Conservation (phyloP, 768 basidiomycete species). For the Filobasidium wieringae region DNA sequence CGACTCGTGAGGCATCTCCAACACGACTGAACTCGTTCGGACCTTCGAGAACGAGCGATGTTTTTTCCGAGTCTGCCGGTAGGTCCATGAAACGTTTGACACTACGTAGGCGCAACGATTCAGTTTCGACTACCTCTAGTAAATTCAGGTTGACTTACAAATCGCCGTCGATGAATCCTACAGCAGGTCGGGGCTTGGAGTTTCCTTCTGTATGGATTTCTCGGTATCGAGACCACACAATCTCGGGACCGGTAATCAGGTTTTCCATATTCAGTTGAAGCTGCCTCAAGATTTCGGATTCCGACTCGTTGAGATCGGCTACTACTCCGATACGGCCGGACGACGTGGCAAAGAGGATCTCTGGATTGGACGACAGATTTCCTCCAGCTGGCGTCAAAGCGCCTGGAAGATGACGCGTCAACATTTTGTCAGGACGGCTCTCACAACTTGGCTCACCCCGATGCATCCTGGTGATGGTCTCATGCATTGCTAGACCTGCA, state of each 20-base stretch:
- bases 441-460: conserved; percentile 16
- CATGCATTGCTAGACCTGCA: conserved; percentile 32
- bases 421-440: background rate
- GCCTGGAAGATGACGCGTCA: background rate
- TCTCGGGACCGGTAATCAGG: conserved; percentile 21
- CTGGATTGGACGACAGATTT: conserved; percentile 20
- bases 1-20: background rate
- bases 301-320: conserved; percentile 25
- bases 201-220: conserved; percentile 15
- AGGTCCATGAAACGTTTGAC: conserved; percentile 31
- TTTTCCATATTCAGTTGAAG: conserved; percentile 35
- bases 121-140: background rate
- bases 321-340: conserved; percentile 33
- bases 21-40: conserved; percentile 13
- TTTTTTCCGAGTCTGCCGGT: conserved; percentile 15
- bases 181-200: conserved; percentile 18
- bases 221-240: conserved; percentile 19
- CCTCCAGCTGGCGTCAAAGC: background rate
- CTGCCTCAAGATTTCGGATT: conserved; percentile 24
- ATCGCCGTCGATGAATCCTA: conserved; percentile 37
- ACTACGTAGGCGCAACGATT: conserved; percentile 12
- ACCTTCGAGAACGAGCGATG: conserved; percentile 5
- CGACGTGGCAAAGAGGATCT: conserved; percentile 28
- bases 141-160: conserved; percentile 22
- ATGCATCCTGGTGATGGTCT: conserved; percentile 28